These are phyloP conservation scores for Davidsoniella neocaledoniae DNA, from an alignment of 2,329 filamentous ascomycete species.

Conservation along the genomic window DNA sequence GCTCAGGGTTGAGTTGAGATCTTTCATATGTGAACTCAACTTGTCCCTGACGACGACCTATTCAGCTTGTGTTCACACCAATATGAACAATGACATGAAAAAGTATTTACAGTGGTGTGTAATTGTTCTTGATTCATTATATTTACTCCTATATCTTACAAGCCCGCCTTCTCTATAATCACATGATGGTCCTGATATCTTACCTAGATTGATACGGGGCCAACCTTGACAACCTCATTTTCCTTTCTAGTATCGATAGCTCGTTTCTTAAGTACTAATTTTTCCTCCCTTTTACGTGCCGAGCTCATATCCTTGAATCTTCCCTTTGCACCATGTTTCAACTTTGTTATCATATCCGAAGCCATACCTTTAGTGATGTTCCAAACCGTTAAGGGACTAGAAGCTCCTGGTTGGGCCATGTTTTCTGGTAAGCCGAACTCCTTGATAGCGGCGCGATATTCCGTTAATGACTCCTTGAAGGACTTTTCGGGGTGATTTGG, in stretches of 20 bases:
- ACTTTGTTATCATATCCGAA: conserved; percentile 79
- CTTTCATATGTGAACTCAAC: not conserved
- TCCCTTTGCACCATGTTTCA: conserved; percentile 64
- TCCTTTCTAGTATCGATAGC: conserved; percentile 23
- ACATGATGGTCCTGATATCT: not conserved
- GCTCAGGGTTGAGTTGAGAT: not conserved
- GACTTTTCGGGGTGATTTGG: conserved; percentile 13
- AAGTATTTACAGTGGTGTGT: too few species aligned
- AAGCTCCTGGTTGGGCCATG: not conserved
- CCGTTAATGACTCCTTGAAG: conserved; percentile 26
- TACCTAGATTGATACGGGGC: conserved; percentile 25
- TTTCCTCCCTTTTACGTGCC: conserved; percentile 33
- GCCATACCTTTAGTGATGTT: conserved; percentile 66
- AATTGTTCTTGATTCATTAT: not conserved
- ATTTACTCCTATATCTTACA: not conserved
- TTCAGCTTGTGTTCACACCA: too few species aligned
- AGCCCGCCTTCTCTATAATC: not conserved
- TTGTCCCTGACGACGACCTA: too few species aligned
- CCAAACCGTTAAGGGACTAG: conserved; percentile 31
- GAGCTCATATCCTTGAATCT: conserved; percentile 38
- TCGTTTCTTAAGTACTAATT: conserved; percentile 21
- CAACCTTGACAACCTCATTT: conserved; percentile 38
- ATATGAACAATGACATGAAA: too few species aligned
- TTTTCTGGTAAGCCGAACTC: not conserved
- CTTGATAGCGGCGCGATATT: not conserved